Conservation (phyloP, 163 green algal genomes). For the Scenedesmus sp. region DNA sequence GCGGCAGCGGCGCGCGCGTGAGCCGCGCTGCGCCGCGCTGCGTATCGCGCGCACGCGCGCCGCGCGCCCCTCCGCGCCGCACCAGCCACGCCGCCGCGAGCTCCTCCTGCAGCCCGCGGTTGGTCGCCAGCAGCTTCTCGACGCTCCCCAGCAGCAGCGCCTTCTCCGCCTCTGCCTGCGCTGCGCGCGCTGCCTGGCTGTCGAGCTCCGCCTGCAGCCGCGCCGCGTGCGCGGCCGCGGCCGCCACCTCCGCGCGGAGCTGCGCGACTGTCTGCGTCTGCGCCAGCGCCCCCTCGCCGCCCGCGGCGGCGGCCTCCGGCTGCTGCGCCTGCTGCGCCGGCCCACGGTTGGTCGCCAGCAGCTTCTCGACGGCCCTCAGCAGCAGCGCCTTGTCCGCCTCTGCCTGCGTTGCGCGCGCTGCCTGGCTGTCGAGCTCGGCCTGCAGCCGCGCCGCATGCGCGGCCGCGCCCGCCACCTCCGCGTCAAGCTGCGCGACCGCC, state of each 20-base stretch:
- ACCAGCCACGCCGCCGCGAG: background rate
- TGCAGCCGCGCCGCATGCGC: constrained; percentile 2
- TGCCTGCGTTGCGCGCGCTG: no score
- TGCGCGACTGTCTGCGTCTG: no score
- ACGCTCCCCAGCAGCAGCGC: constrained; percentile 26
- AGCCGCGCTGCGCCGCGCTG: no score
- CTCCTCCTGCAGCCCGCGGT: constrained; percentile 12
- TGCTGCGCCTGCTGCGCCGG: background rate
- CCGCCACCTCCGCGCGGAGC: background rate
- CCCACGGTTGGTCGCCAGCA: constrained; percentile 19
- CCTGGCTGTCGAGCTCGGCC: constrained; percentile 33
- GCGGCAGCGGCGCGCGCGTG: no score
- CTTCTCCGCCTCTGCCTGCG: no score
- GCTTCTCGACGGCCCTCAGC: constrained; percentile 5
- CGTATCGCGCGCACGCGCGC: no score
- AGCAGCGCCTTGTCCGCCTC: constrained; percentile 28
- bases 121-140: constrained; percentile 11
- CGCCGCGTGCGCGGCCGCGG: background rate
- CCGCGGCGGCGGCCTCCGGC: no score
- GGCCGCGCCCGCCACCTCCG: background rate
- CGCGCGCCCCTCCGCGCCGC: no score
- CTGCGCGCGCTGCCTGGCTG: no score
- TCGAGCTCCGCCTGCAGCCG: constrained; percentile 30
- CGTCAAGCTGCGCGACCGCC: no score
- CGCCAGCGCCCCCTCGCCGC: no score